Percentiles rank a stretch among this genome's conserved stretches.
These are phyloP conservation scores for Eurotiales sp. DNA, from an alignment of 2,329 filamentous ascomycete species.

Conservation along the genomic window DNA sequence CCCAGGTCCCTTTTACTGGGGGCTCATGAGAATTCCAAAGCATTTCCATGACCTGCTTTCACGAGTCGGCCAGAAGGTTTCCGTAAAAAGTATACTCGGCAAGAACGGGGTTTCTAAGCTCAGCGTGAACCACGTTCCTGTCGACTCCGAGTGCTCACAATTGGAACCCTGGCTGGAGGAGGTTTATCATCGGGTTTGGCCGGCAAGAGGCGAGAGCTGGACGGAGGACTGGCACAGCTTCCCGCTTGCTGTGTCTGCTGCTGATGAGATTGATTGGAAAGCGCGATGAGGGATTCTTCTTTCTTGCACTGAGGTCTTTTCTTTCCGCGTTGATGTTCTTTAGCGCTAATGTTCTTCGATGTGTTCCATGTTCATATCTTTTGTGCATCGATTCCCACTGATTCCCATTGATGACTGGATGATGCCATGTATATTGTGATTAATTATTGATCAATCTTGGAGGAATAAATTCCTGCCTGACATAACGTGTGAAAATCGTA, in stretches of 20 bases:
- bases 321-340: too few species aligned
- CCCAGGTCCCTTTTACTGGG: not conserved
- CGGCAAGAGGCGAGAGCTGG: not conserved
- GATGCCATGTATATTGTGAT: too few species aligned
- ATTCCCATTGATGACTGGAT: too few species aligned
- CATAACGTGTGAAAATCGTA: too few species aligned
- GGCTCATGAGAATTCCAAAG: not conserved
- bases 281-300: too few species aligned
- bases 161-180: not conserved
- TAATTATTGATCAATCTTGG: too few species aligned
- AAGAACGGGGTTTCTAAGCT: not conserved
- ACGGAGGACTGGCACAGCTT: slow-evolving; percentile 3
- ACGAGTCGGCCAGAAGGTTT: not conserved
- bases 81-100: not conserved
- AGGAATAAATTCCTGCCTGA: too few species aligned
- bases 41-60: not conserved
- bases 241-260: not conserved
- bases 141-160: not conserved
- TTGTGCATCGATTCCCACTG: too few species aligned
- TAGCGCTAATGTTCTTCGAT: too few species aligned
- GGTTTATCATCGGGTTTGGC: not conserved
- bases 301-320: too few species aligned
- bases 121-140: too few species aligned
- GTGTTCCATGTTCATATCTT: too few species aligned
- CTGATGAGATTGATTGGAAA: slow-evolving; percentile 1